Conservation (phyloP, 2,329 filamentous ascomycete species). For the Colletotrichum tamarilloi region DNA sequence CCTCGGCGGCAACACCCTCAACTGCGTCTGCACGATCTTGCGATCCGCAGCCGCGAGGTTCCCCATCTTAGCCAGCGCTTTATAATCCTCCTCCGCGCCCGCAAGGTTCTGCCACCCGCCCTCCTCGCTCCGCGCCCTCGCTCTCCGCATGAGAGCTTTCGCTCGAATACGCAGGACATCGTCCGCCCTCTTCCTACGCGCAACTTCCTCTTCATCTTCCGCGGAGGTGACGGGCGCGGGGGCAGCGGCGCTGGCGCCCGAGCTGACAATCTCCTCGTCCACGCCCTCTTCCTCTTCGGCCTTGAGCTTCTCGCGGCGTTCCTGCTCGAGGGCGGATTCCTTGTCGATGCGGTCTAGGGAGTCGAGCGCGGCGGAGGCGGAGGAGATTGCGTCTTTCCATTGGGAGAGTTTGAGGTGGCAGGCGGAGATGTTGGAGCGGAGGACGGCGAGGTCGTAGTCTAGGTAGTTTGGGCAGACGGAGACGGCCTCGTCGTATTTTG, state of each 20-base stretch:
- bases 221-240: conserved; percentile 43
- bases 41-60: conserved; percentile 74
- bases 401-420: conserved; percentile 87
- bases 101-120: conserved; percentile 85
- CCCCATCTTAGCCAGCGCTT: conserved; percentile 66
- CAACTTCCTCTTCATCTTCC: conserved; percentile 42
- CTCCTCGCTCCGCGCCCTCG: conserved; percentile 76
- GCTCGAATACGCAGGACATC: conserved; percentile 82
- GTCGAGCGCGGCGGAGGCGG: conserved; percentile 79
- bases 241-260: conserved; percentile 64
- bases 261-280: conserved; percentile 68
- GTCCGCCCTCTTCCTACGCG: conserved; percentile 54
- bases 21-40: conserved; percentile 74
- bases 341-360: conserved; percentile 72
- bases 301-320: conserved; percentile 54
- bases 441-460: conserved; percentile 87
- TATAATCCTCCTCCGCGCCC: conserved; percentile 85
- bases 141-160: conserved; percentile 85
- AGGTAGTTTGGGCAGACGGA: conserved; percentile 84
- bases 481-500: conserved; percentile 84
- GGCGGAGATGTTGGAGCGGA: conserved; percentile 89
- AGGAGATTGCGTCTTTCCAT: conserved; percentile 84
- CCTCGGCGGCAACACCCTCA: conserved; percentile 72
- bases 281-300: conserved; percentile 56
- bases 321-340: conserved; percentile 40